Conservation (phyloP, 129 eudicot genomes). For the Dittrichia graveolens region DNA sequence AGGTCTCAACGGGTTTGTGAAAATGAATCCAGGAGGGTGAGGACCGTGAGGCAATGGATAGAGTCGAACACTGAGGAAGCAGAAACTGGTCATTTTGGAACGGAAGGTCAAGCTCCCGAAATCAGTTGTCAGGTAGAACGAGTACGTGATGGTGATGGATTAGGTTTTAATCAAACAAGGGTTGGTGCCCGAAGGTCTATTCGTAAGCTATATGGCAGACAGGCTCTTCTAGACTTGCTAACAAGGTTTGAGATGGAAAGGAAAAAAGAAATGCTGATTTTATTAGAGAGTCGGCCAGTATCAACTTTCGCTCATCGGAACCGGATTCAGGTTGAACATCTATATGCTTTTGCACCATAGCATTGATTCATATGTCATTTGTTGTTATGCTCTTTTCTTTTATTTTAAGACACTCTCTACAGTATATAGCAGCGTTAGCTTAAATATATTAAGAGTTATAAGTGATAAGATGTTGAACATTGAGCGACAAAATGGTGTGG, state of each 20-base stretch:
- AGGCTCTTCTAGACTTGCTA: slow-evolving; percentile 75
- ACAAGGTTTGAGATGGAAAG: slow-evolving; percentile 60
- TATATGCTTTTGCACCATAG: background rate
- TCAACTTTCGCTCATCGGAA: slow-evolving; percentile 75
- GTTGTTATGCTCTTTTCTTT: background rate
- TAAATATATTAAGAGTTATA: background rate
- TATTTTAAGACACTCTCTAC: background rate
- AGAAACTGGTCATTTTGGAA: slow-evolving; percentile 36
- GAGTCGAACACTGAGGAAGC: slow-evolving; percentile 53
- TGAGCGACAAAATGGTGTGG: background rate
- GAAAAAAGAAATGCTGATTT: slow-evolving; percentile 53
- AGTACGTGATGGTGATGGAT: slow-evolving; percentile 40
- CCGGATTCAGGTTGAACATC: slow-evolving; percentile 77
- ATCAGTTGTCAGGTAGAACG: slow-evolving; percentile 50
- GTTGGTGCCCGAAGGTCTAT: slow-evolving; percentile 46
- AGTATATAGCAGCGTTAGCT: background rate
- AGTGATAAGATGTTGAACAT: background rate
- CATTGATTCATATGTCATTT: background rate
- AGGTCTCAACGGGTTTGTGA: slow-evolving; percentile 48
- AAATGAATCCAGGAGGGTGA: slow-evolving; percentile 65
- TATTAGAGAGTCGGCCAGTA: slow-evolving; percentile 59
- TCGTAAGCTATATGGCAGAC: slow-evolving; percentile 70
- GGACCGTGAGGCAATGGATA: slow-evolving; percentile 65
- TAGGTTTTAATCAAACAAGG: slow-evolving; percentile 33
- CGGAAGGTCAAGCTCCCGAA: slow-evolving; percentile 51